Evolutionary conservation across 1,139 yeast genomes (phyloP), one percentile per base, ranked within the genome.

Genomic region (Candida glucosophila): DNA sequence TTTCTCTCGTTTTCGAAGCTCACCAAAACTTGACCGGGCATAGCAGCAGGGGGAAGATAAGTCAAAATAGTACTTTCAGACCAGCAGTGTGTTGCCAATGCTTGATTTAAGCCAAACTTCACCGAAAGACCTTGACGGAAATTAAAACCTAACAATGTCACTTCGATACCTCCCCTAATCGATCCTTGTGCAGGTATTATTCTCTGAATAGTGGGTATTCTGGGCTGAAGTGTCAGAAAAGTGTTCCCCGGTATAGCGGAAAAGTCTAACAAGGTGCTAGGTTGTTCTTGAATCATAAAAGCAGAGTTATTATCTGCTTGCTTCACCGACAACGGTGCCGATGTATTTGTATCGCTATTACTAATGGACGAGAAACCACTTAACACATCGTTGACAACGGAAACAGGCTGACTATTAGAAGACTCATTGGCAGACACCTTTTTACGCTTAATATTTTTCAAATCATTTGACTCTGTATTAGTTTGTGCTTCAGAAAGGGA

Each of bases 111-210:
- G 23, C 98, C 98, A 55, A 90, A 90, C 49, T 80, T 78, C 12
- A 88, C 95, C 19, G 66, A 60, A 35, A 86, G 62, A 2, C 93
- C 95, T 9, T 82, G 81, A 31, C 77, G 74, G 61, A 90, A 88
- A 35, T 86, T 83, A 29, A 76, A 69, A 3, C 98, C 98, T 22
- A 90, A 60, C 24, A 90, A 58, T 0, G 97, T 90, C 5, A 90
- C 83, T 47, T 90, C 98, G 22, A 86, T 80, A 23, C 98, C 98
- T 35, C 98, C 98, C 40, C 95, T 71, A 12, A 85, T 69, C 6
- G 96, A 93, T 2, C 98, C 98, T 50, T 82, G 93, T 0, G 93
- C 79, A 1, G 98, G 98, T 31, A 90, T 86, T 9, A 90, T 80
- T 35, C 94, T 67, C 49, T 83, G 88, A 32, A 85, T 77, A 0